Evolutionary conservation across 208 protist species (phyloP).

Genomic region (Crithidia expoeki): DNA sequence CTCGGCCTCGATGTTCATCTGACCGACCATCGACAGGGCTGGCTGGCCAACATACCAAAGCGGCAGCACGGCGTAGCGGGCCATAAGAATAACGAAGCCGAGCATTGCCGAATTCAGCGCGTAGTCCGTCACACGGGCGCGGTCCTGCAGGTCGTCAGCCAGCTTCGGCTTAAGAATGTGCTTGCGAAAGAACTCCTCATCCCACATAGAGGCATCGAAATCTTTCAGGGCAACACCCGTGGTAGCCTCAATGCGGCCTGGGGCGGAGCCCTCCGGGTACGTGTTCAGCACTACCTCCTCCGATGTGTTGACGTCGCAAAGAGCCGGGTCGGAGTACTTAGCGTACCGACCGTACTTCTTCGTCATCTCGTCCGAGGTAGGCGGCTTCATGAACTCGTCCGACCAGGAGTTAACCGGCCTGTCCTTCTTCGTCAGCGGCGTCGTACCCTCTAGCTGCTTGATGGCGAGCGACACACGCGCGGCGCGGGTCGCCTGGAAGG

Average conservation of each 20-base stretch:
- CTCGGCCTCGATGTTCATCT: slow-evolving; percentile 98
- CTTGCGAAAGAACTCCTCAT: slow-evolving; percentile 93
- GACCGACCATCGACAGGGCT: slow-evolving; percentile 92
- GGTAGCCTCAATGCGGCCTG: slow-evolving; percentile 86
- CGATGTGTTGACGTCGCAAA: slow-evolving; percentile 77
- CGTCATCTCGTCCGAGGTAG: slow-evolving; percentile 71
- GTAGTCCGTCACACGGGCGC: slow-evolving; percentile 87
- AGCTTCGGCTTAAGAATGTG: slow-evolving; percentile 92
- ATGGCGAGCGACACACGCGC: slow-evolving; percentile 73
- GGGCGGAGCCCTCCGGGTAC: slow-evolving; percentile 77
- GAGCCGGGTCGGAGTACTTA: slow-evolving; percentile 86
- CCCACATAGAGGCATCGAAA: slow-evolving; percentile 87
- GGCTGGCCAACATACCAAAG: slow-evolving; percentile 90
- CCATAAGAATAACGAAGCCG: slow-evolving; percentile 85
- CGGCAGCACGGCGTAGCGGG: slow-evolving; percentile 80
- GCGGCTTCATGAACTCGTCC: slow-evolving; percentile 88
- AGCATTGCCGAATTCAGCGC: slow-evolving; percentile 85
- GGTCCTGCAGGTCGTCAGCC: slow-evolving; percentile 77
- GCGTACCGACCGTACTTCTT: slow-evolving; percentile 85
- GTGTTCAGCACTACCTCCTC: slow-evolving; percentile 92
- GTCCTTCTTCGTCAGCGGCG: slow-evolving; percentile 85
- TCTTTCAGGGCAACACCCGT: slow-evolving; percentile 83
- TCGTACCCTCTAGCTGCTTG: slow-evolving; percentile 82
- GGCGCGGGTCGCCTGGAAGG: slow-evolving; percentile 68
- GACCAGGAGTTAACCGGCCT: slow-evolving; percentile 81